Base-by-base conservation (phyloP, 2,329 filamentous ascomycete species). In the Chrysoporthe cubensis region DNA sequence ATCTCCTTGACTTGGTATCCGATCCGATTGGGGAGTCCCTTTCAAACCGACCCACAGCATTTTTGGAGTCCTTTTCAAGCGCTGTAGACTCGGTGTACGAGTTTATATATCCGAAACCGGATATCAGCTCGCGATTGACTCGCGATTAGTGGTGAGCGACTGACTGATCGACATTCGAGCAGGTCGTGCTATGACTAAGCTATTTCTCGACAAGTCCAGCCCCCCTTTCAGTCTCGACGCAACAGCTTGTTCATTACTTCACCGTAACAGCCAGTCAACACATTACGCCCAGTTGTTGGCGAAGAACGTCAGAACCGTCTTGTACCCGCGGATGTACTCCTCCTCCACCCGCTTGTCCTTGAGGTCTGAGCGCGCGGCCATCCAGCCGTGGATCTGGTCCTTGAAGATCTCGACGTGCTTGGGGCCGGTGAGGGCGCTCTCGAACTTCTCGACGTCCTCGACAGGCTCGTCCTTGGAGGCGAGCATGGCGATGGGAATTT, bases 331-430 rank as follows among this genome's bases (percentile, higher is more conserved):
- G 59, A 82, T 81, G 70, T 89, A 90, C 79, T 90, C 89, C 71
- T 85, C 83, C 77, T 85, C 86, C 74, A 88, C 85, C 54, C 82
- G 83, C 61, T 82, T 78, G 59, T 90, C 80, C 44, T 82, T 80
- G 42, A 92, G 79, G 73, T 91, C 80, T 0, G 85, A 82, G 37
- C 89, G 84, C 1, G 90, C 89, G 1, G 87, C 88, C 90, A 92
- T 92, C 89, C 89, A 92, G 57, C 90, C 90, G 78, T 92, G 90
- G 74, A 89, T 84, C 83, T 91, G 90, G 73, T 88, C 88, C 34
- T 74, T 73, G 74, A 91, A 92, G n/a, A 77, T 88, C 81, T 92
- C 89, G 64, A 91, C 84, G 70, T 88, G 83, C 74, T 88, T 87
- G 67, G 85, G 78, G 2, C 80, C 84, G 40, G 78, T 80, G 63